These are phyloP conservation scores for Rhodotorula sp. DNA, from an alignment of 1,284 basidiomycete species.

Conservation along the genomic window DNA sequence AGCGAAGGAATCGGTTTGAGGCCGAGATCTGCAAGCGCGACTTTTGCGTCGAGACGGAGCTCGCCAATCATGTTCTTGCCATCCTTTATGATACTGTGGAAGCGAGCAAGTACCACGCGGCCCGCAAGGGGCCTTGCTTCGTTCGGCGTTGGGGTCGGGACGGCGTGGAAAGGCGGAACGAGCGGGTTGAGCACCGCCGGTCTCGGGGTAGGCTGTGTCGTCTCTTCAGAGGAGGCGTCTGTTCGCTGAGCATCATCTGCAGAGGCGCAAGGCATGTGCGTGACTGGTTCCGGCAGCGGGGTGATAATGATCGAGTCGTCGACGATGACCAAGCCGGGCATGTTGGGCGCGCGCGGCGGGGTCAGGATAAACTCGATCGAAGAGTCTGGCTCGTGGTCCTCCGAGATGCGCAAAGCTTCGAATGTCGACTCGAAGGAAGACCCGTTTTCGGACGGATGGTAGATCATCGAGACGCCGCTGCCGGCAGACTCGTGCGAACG, in stretches of 20 bases:
- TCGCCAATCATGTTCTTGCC: neutral
- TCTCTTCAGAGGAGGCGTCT: no score
- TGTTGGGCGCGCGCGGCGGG: neutral
- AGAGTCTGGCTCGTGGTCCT: neutral
- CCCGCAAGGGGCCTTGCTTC: neutral
- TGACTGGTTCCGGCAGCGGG: no score
- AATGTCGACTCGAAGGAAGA: neutral
- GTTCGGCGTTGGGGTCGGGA: no score
- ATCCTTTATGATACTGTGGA: neutral
- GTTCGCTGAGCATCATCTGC: no score
- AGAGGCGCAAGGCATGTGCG: no score
- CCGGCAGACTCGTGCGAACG: neutral
- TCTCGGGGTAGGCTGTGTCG: no score
- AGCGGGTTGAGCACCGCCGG: neutral
- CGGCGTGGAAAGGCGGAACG: neutral
- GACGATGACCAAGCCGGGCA: neutral
- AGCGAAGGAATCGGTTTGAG: slow-evolving; percentile 1
- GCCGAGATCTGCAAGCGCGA: neutral
- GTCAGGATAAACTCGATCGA: slow-evolving; percentile 1
- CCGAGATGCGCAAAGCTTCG: neutral
- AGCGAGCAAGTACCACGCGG: neutral
- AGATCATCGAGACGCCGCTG: neutral
- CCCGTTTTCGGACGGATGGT: neutral
- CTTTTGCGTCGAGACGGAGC: neutral
- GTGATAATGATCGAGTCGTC: no score